Percentiles rank a stretch among this genome's conserved stretches.
phyloP scores from a whole-genome alignment of 192 early-diverging fungal species.

The Backusella mclennaniae region DNA sequence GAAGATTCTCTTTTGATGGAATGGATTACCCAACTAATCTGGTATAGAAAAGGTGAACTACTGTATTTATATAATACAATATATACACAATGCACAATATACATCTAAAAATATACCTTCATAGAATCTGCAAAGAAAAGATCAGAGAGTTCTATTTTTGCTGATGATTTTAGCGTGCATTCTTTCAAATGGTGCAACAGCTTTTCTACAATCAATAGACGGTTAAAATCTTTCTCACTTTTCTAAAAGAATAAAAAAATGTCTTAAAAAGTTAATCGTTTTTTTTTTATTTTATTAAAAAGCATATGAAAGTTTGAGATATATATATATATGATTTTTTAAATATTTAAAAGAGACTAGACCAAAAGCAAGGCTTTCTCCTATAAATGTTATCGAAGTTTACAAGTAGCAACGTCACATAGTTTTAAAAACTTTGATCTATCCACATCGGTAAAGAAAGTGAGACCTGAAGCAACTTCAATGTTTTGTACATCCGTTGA shows the following conservation, averaged over 20 bases:
- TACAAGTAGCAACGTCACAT: slow-evolving; percentile 8
- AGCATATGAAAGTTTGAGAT: background rate
- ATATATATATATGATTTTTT: too few relatives aligned
- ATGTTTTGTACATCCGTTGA: slow-evolving; percentile 66
- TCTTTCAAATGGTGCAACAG: too few relatives aligned
- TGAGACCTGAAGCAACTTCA: slow-evolving; percentile 63
- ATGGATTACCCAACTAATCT: background rate
- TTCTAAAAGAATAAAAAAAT: too few relatives aligned
- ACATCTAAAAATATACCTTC: too few relatives aligned
- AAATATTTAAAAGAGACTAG: background rate
- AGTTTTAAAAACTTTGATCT: slow-evolving; percentile 1
- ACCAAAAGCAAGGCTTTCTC: background rate
- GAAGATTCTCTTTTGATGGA: background rate
- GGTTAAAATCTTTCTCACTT: too few relatives aligned
- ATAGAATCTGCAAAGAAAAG: too few relatives aligned
- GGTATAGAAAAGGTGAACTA: background rate
- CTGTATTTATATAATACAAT: background rate
- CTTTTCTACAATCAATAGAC: too few relatives aligned
- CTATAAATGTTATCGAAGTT: background rate
- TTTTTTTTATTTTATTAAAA: too few relatives aligned
- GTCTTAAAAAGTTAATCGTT: too few relatives aligned
- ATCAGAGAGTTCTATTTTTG: background rate
- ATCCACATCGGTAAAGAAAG: slow-evolving; percentile 46
- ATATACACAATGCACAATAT: too few relatives aligned
- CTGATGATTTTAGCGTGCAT: background rate